Percentiles rank a stretch among this genome's conserved stretches.
Conservation (phyloP, 192 early-diverging fungal species). For the Coemansia sp. region DNA sequence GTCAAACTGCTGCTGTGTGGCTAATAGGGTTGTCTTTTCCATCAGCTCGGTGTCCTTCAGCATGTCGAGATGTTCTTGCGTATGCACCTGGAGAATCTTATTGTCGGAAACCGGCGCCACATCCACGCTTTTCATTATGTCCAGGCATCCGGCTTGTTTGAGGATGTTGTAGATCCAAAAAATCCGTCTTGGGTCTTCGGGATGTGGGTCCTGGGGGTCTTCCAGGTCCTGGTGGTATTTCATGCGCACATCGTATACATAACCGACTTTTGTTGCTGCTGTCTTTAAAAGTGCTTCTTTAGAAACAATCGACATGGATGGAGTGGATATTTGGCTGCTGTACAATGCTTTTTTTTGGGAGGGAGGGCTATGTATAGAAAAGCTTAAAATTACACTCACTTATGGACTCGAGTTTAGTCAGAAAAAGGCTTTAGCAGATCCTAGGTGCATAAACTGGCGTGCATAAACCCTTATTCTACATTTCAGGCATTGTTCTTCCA, state of each 20-base stretch:
- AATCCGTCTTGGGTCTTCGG: constrained; percentile 74
- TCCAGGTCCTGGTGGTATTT: constrained; percentile 60
- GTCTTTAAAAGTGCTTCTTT: too few relatives aligned
- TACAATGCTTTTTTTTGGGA: too few relatives aligned
- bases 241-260: constrained; percentile 63
- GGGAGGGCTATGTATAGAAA: too few relatives aligned
- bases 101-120: constrained; percentile 14
- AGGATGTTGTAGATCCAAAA: constrained; percentile 63
- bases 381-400: too few relatives aligned
- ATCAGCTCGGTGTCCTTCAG: constrained; percentile 50
- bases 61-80: constrained; percentile 39
- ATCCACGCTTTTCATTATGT: constrained; percentile 37
- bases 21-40: constrained; percentile 51
- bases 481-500: too few relatives aligned
- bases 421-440: too few relatives aligned
- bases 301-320: too few relatives aligned
- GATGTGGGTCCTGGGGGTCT: constrained; percentile 64
- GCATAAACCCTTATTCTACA: too few relatives aligned
- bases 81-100: constrained; percentile 57
- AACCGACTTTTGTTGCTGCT: constrained; percentile 26
- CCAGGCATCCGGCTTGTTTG: constrained; percentile 44
- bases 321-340: too few relatives aligned
- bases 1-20: constrained; percentile 52
- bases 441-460: too few relatives aligned
- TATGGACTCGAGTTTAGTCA: too few relatives aligned